Base-by-base conservation (phyloP, 1,284 basidiomycete species). In the Schizophyllum amplum region DNA sequence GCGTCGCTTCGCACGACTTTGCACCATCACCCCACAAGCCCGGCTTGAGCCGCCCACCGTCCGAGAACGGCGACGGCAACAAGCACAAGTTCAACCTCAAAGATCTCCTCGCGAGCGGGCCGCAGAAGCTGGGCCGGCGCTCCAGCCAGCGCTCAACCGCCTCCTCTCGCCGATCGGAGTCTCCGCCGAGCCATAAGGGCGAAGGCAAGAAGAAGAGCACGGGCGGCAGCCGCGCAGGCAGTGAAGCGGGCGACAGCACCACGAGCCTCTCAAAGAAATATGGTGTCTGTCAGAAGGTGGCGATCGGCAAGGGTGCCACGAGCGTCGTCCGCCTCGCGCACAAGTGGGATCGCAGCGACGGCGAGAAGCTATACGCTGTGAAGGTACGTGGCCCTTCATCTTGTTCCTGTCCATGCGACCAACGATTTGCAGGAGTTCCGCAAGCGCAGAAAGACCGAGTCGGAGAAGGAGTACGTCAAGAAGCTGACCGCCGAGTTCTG, bases 401-500 rank as follows among this genome's bases (percentile, higher is more conserved):
- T 17, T 9, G 13, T 13, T 13, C 33, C 33, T 9, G 17, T n/a
- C 55, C 47, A 57, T 51, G 1, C 27, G n/a, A 46, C 51, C 52
- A 17, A 33, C 27, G 53, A 13, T 21, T 52, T 53, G 5, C 57
- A 94, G 87, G 96, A 99, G 76, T 98, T 99, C 81, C 88, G 96
- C 58, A 98, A 98, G 72, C 85, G 96, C 63, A 84, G 95, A 67
- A 97, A 96, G 82, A 98, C 97, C 71, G 96, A 99, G 76, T 88
- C 94, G 1, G 95, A 99, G 73, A 98, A 98, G 74, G 97, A 99
- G 75, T 99, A 99, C 68, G 89, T 99, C 76, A 99, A 99, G 84
- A 99, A 99, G 74, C 88, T 99, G 66, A 99, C 96, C 1, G 94
- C 96, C 22, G 96, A 99, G 71, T 99, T 99, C 72, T 99, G 96